Evolutionary conservation across 2,329 filamentous ascomycete genomes (phyloP), one percentile per base, ranked within the genome.

Genomic region (Blastomyces silverae): DNA sequence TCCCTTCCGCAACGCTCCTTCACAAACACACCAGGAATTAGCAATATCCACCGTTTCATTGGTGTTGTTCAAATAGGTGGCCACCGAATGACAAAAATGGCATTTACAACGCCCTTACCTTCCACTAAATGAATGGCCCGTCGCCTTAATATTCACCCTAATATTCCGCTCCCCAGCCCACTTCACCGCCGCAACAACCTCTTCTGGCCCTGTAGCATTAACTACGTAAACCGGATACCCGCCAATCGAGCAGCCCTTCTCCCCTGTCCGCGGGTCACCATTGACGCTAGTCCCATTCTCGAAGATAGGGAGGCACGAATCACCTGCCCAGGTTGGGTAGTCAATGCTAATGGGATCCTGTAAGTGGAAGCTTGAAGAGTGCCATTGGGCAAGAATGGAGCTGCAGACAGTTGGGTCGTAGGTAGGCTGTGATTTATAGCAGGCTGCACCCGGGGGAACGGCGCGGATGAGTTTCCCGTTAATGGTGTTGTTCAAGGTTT

Each of bases 401-500:
- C 20, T 50, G n/a, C 57, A 60, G n/a, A 15, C 57, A n/a, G 22
- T 17, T 37, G 31, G 6, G 34, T 60, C 42, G 34, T 39, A 60
- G 57, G 42, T 44, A 8, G 57, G 31, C 17, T 34, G 42, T 10
- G 31, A 25, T 39, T 34, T 34, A 42, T 39, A 60, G 69, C 84
- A 87, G 0, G 79, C 74, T 1, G 79, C 71, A 0, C 78, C 84
- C 3, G 85, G 69, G 0, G 85, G 84, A 1, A 80, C 72, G 0
- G 81, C 85, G 15, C 78, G 76, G 53, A 87, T 75, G 46, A 87
- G 74, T 3, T 73, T 75, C 0, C 82, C 83, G 22, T 75, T 74
- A 1, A 87, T 74, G 1, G 83, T 80, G 15, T 70, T 62, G 69
- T 87, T 85, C 61, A 87, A 79, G 0, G 69, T 63, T 5, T 73